phyloP scores from a whole-genome alignment of 306 rosid species.

The Begonia peltatifolia region DNA sequence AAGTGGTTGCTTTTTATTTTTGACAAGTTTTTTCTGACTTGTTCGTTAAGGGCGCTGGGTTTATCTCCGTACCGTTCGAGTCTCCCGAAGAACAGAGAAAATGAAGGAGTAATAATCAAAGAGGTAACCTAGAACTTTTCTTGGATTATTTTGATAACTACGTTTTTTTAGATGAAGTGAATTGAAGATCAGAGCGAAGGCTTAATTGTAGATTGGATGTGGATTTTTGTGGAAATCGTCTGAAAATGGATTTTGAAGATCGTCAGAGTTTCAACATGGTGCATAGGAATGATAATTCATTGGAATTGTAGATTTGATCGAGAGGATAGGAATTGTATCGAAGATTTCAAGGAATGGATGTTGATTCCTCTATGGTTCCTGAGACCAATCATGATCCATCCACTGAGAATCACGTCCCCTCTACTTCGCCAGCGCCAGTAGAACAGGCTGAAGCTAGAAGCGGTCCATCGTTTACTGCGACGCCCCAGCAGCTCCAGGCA shows the following conservation, averaged over 20 bases:
- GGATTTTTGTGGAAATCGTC: not conserved
- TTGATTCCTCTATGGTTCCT: slow-evolving; percentile 77
- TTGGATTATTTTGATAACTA: too few species aligned
- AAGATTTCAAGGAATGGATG: slow-evolving; percentile 63
- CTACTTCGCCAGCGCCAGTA: slow-evolving; percentile 28
- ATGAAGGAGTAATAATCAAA: too few species aligned
- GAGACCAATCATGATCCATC: slow-evolving; percentile 75
- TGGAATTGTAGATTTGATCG: slow-evolving; percentile 61
- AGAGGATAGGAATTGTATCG: slow-evolving; percentile 34
- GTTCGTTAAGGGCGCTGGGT: too few species aligned
- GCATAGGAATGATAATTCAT: slow-evolving; percentile 29
- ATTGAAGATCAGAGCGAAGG: too few species aligned
- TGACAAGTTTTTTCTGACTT: too few species aligned
- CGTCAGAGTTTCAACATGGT: slow-evolving; percentile 30
- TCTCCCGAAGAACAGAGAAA: too few species aligned
- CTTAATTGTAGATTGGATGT: too few species aligned
- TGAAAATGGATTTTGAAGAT: slow-evolving; percentile 12
- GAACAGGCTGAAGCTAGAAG: slow-evolving; percentile 42
- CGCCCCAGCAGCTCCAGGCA: slow-evolving; percentile 20
- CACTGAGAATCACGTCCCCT: slow-evolving; percentile 22
- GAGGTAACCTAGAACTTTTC: too few species aligned
- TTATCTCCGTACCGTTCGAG: too few species aligned
- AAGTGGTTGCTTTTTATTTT: too few species aligned
- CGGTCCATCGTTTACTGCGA: slow-evolving; percentile 15
- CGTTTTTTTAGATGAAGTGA: too few species aligned